These are phyloP conservation scores for Trypanosoma boissoni DNA, from an alignment of 208 protist genomes.

Conservation along the genomic window DNA sequence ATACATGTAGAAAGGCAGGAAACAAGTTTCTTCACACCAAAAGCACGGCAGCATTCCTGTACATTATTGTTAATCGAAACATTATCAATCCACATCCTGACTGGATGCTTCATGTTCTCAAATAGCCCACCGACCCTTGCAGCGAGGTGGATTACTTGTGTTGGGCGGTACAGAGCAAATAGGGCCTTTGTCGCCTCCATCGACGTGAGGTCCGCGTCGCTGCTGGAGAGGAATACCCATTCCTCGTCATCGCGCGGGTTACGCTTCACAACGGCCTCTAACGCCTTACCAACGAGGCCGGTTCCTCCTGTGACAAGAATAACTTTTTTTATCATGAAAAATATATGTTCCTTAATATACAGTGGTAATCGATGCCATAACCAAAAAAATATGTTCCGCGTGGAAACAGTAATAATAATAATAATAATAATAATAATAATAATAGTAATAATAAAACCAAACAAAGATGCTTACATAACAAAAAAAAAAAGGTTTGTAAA, in stretches of 20 bases:
- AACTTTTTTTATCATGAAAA: conserved; percentile 9
- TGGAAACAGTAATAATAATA: too few species aligned
- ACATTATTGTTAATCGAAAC: conserved; percentile 94
- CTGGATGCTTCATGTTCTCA: conserved; percentile 86
- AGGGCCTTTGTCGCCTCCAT: conserved; percentile 36
- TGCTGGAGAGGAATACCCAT: conserved; percentile 86
- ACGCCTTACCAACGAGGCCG: conserved; percentile 89
- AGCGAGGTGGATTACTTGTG: conserved; percentile 94
- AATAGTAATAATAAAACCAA: not conserved
- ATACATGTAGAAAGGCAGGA: conserved; percentile 93
- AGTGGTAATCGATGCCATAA: too few species aligned
- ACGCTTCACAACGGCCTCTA: conserved; percentile 36
- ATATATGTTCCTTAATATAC: too few species aligned
- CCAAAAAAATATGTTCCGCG: too few species aligned
- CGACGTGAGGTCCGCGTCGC: conserved; percentile 81
- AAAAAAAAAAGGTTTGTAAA: conserved; percentile 7
- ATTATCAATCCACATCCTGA: conserved; percentile 88
- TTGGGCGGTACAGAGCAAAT: conserved; percentile 87
- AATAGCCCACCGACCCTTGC: conserved; percentile 92
- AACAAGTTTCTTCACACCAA: conserved; percentile 79
- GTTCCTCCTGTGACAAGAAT: conserved; percentile 89
- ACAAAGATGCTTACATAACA: conserved; percentile 11
- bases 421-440: too few species aligned
- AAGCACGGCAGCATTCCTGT: conserved; percentile 55
- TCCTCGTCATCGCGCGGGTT: conserved; percentile 26